A percentile compares a stretch with the other conserved stretches of the same genome.
Evolutionary conservation across 257 asterid species (phyloP).

Genomic region (Rehmannia glutinosa): DNA sequence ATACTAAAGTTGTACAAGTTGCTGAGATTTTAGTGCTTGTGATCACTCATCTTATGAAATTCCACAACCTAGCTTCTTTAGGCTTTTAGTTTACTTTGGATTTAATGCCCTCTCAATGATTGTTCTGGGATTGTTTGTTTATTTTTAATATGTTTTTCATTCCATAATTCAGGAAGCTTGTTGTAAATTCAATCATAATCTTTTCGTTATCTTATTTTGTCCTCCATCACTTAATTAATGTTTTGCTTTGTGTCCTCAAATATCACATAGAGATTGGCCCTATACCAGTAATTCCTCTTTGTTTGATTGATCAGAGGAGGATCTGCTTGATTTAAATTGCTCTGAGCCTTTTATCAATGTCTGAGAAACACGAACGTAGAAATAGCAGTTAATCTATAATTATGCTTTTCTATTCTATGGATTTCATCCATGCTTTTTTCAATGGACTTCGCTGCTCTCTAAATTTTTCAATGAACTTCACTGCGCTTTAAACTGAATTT

Average conservation of each 20-base stretch:
- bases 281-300: background rate
- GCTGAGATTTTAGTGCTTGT: too few species aligned
- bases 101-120: constrained; percentile 5
- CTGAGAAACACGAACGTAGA: background rate
- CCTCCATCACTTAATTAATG: background rate
- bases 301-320: constrained; percentile 7
- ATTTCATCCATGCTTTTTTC: too few species aligned
- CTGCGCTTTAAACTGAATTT: too few species aligned
- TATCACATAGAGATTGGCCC: background rate
- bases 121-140: constrained; percentile 1
- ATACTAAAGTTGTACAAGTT: too few species aligned
- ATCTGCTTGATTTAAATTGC: background rate
- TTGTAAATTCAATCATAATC: background rate
- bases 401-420: too few species aligned
- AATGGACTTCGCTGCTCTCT: too few species aligned
- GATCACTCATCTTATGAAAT: background rate
- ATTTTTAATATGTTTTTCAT: background rate
- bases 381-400: background rate
- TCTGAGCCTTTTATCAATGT: background rate
- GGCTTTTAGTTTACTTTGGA: background rate
- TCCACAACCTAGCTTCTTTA: background rate
- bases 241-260: background rate
- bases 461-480: too few species aligned
- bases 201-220: background rate
- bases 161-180: background rate